Base-by-base conservation (phyloP, 106 monocot species). In the Amphibolis antarctica region DNA sequence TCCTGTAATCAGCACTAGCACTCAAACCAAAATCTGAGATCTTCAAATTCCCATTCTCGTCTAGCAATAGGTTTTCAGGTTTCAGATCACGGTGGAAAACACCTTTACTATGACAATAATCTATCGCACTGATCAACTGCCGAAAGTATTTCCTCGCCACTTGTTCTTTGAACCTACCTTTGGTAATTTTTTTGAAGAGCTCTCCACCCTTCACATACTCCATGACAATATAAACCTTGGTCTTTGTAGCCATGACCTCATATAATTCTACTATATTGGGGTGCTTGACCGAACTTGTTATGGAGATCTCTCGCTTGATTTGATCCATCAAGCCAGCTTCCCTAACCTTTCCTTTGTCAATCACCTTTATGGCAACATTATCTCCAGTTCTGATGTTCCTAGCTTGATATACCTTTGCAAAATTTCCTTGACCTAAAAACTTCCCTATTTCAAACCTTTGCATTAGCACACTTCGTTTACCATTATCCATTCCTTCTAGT, bases 21-120 rank as follows among this genome's bases (percentile, higher is more conserved):
- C 85, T 82, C 54, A 86, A 45, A 29, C 85, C 85, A 54, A 85
- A 85, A 69, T 85, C 85, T 13, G 81, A 76, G 9, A 85, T 68
- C 68, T 85, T 85, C 44, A 85, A 51, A 63, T 85, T 69, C 1
- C 77, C 78, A 45, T 82, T 49, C 42, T 81, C 85, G 44, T 85
- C 85, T 52, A 85, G 44, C 44, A 85, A 53, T 1, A 85, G 66
- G 48, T 85, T 85, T 27, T 85, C 85, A 18, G 78, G 76, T 42
- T 85, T 85, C 48, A 85, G 69, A 69, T 85, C 85, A 25, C 85
- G 81, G 43, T 85, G 85, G 60, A 72, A 85, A 36, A 85, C 81
- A 22, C 81, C 81, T n/a, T 76, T 62, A 46, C 71, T 82, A 24
- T 85, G 85, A 63, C 85, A 85, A 19, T 72, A 82, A 36, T 81